Percentiles rank a stretch among this genome's conserved stretches.
Conservation (phyloP, 1,284 basidiomycete genomes). For the Trametes sp. region DNA sequence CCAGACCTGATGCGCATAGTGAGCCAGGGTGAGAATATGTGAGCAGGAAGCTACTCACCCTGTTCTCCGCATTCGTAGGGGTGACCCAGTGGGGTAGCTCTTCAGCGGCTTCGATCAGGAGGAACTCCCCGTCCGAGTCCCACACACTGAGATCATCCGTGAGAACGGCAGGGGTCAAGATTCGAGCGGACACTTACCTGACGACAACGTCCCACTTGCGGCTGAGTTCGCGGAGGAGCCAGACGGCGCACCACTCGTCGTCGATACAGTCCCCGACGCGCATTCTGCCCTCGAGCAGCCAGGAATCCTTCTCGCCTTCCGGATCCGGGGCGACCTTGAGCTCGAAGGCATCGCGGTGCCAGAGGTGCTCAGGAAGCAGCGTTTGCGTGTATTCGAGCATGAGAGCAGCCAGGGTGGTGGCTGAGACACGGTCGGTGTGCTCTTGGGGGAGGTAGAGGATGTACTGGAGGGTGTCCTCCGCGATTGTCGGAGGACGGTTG, state of each 20-base stretch:
- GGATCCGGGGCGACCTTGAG: conserved; percentile 68
- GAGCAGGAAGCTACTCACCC: conserved; percentile 63
- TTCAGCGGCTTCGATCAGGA: conserved; percentile 97
- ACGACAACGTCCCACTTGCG: conserved; percentile 80
- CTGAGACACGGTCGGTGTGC: conserved; percentile 62
- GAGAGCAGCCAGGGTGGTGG: conserved; percentile 74
- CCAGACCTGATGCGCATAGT: conserved; percentile 75
- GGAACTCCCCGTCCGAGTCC: conserved; percentile 95
- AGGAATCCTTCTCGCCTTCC: conserved; percentile 49
- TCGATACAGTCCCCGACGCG: conserved; percentile 93
- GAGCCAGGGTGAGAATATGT: conserved; percentile 27
- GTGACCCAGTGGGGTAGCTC: conserved; percentile 90
- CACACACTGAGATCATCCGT: conserved; percentile 58
- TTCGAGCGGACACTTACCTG: conserved; percentile 54
- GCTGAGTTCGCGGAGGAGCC: conserved; percentile 83
- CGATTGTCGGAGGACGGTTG: conserved; percentile 75
- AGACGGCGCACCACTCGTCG: conserved; percentile 95
- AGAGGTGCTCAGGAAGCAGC: conserved; percentile 75
- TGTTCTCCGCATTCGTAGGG: conserved; percentile 89
- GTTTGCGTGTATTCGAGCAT: conserved; percentile 67
- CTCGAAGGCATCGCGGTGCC: conserved; percentile 91
- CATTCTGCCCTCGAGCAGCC: conserved; percentile 79
- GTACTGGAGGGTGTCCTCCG: conserved; percentile 88
- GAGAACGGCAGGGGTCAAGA: conserved; percentile 12
- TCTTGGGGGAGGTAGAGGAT: conserved; percentile 66